Evolutionary conservation across 495 filamentous ascomycete species (phyloP).

Genomic region (Daldinia grandis): DNA sequence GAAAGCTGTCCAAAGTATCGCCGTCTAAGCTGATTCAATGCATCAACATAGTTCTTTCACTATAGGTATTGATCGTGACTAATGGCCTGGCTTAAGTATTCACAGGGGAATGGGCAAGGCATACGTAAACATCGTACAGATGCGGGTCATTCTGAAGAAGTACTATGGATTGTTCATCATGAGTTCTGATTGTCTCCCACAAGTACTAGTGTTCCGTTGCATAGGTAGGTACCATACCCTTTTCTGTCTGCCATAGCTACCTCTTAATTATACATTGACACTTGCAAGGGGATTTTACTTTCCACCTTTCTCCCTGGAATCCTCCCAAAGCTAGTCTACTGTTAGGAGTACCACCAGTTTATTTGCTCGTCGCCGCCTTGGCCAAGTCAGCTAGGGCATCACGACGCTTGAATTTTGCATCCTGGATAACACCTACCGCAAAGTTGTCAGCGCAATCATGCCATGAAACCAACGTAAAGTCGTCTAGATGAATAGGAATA

Average conservation of each 20-base stretch:
- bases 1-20: no score
- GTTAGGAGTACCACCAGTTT: neutral
- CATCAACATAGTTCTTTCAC: no score
- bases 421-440: conserved; percentile 67
- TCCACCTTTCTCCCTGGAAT: neutral
- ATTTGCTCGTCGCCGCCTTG: conserved; percentile 61
- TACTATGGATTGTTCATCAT: neutral
- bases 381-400: conserved; percentile 71
- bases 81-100: no score
- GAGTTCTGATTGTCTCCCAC: neutral
- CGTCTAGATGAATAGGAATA: neutral
- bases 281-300: neutral
- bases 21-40: no score
- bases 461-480: neutral
- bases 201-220: neutral
- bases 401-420: conserved; percentile 76
- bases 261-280: neutral
- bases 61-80: no score
- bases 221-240: neutral
- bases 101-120: neutral
- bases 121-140: neutral
- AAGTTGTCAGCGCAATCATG: conserved; percentile 22
- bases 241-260: neutral
- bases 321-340: neutral
- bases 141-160: neutral